Evolutionary conservation across 2,329 filamentous ascomycete genomes (phyloP).

Genomic region (Arthrobotrys pseudoclavata): DNA sequence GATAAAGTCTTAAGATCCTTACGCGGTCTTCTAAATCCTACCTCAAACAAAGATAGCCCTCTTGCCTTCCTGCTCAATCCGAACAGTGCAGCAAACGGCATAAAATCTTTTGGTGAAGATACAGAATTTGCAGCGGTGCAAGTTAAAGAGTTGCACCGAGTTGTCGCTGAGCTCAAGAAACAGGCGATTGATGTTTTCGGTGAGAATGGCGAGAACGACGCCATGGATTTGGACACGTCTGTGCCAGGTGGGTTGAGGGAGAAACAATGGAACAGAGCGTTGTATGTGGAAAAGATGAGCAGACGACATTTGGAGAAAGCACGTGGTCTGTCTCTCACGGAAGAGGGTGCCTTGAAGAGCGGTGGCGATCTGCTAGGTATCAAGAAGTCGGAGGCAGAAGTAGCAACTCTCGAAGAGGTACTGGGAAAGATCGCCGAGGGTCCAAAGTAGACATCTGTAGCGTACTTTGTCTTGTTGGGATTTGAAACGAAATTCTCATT

Average conservation of each 20-base stretch:
- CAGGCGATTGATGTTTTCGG: slow-evolving; percentile 37
- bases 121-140: slow-evolving; percentile 85
- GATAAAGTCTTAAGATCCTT: slow-evolving; percentile 40
- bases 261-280: slow-evolving; percentile 78
- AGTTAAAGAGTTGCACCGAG: slow-evolving; percentile 79
- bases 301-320: slow-evolving; percentile 80
- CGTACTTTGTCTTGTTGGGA: not conserved
- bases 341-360: slow-evolving; percentile 74
- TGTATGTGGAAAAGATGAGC: slow-evolving; percentile 87
- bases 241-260: slow-evolving; percentile 68
- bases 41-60: slow-evolving; percentile 66
- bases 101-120: slow-evolving; percentile 76
- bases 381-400: slow-evolving; percentile 65
- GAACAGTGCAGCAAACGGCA: slow-evolving; percentile 70
- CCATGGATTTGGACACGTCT: slow-evolving; percentile 64
- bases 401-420: slow-evolving; percentile 63
- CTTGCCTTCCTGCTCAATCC: slow-evolving; percentile 71
- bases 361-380: slow-evolving; percentile 65
- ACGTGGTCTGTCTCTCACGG: slow-evolving; percentile 76
- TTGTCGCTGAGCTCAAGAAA: slow-evolving; percentile 76
- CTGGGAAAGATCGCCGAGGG: slow-evolving; percentile 66
- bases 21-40: slow-evolving; percentile 30
- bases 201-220: slow-evolving; percentile 60
- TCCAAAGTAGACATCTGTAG: slow-evolving; percentile 15
- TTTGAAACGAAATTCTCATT: too few relatives aligned